A percentile compares a stretch with the other conserved stretches of the same genome.
Evolutionary conservation across 768 basidiomycete genomes (phyloP).

Genomic region (Botryobasidium botryosum): DNA sequence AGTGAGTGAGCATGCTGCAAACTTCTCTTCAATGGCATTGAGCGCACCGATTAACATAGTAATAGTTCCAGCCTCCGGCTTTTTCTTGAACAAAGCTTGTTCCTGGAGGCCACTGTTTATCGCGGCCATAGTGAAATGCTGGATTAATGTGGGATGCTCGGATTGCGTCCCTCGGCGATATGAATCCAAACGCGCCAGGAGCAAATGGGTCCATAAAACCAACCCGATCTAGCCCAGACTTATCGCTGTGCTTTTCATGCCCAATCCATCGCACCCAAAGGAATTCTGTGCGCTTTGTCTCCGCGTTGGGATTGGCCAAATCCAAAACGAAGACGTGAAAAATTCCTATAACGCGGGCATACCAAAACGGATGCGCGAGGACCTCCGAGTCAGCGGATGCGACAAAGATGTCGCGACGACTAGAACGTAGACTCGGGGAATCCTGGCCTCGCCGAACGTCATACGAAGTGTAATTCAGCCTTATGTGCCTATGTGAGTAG

Average conservation of each 20-base stretch:
- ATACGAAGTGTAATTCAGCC: conserved; percentile 28
- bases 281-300: too few relatives aligned
- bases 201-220: conserved; percentile 21
- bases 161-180: conserved; percentile 28
- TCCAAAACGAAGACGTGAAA: conserved; percentile 18
- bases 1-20: too few relatives aligned
- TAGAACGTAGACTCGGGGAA: conserved; percentile 26
- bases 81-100: too few relatives aligned
- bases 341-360: conserved; percentile 20
- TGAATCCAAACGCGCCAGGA: conserved; percentile 26
- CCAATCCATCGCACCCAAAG: conserved; percentile 27
- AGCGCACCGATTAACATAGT: not conserved
- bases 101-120: too few relatives aligned
- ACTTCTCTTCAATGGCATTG: too few relatives aligned
- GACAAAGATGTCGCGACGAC: conserved; percentile 2
- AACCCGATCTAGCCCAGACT: conserved; percentile 26
- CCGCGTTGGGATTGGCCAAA: too few relatives aligned
- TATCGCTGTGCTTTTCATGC: conserved; percentile 18
- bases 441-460: conserved; percentile 27
- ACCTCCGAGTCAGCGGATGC: conserved; percentile 23
- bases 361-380: conserved; percentile 26
- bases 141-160: conserved; percentile 28
- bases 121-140: conserved; percentile 21
- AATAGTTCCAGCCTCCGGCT: not conserved
- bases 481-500: conserved; percentile 11